Percentiles rank a stretch among this genome's conserved stretches.
Conservation (phyloP, 129 eudicot species). For the Helichrysum umbraculigerum region DNA sequence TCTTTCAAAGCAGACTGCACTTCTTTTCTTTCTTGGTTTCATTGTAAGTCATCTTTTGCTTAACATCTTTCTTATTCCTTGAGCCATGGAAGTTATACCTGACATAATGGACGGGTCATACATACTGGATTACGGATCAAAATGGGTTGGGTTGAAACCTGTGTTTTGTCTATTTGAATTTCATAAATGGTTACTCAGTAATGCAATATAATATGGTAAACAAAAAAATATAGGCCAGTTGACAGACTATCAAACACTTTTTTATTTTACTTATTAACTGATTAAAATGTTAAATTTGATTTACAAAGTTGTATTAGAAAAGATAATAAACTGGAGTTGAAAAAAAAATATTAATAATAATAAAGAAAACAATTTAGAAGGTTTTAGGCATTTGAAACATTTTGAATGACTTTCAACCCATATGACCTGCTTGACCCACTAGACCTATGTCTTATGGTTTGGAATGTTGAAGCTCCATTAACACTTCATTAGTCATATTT, state of each 20-base stretch:
- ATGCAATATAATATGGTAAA: neutral
- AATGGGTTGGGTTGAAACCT: neutral
- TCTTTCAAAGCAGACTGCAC: constrained; percentile 70
- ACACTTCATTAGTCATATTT: neutral
- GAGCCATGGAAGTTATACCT: neutral
- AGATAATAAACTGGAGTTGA: neutral
- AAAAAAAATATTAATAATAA: neutral
- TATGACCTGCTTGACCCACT: too few species aligned
- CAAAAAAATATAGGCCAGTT: too few species aligned
- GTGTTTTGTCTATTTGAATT: neutral
- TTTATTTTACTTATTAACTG: too few species aligned
- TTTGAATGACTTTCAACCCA: too few species aligned
- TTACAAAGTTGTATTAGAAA: too few species aligned
- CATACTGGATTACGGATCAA: neutral
- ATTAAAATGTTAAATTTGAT: neutral
- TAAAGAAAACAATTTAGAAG: neutral
- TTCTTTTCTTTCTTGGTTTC: constrained; percentile 68
- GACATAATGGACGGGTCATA: neutral
- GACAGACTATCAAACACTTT: too few species aligned
- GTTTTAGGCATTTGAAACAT: neutral
- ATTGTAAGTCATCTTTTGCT: constrained; percentile 58
- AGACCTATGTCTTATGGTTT: too few species aligned
- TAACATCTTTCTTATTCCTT: neutral
- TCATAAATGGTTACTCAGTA: neutral
- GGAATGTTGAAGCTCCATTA: neutral